Base-by-base conservation (phyloP, 176 grass and related monocot species). In the Hordeum marinum region DNA sequence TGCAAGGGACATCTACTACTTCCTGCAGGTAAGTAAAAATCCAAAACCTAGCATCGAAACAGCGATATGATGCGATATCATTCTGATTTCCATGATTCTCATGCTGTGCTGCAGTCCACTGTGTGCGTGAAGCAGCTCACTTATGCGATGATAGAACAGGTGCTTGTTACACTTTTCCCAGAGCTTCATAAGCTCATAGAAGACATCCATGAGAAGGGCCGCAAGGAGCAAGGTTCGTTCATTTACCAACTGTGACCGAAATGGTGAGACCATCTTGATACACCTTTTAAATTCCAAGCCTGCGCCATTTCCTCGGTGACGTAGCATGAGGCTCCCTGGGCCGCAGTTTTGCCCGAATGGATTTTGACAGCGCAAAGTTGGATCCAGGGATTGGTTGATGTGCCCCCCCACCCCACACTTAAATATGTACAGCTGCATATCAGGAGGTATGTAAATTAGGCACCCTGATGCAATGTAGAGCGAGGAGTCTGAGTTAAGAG, bases 51-150 rank as follows among this genome's bases (percentile, higher is more conserved):
- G n/a, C 41, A 84, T 31, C 25, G 18, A 39, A 41, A 37, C 8
- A 57, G 24, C 36, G 35, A 14, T 69, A 2, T 12, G 41, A 27
- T 64, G 6, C 23, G 55, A 24, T 10, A 15, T 72, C 72, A 21
- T 48, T 72, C 55, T 73, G 34, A 70, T 72, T 37, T 63, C 48
- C 40, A 62, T 75, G 29, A 37, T 32, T 58, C 82, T 21, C 76
- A 25, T 79, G 42, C 29, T 83, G n/a, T 87, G 54, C n/a, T 87
- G 92, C 90, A 99, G 96, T 99, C 94, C 70, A 94, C 90, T 0
- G 86, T 99, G 42, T 99, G 94, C 21, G 65, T 99, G 72, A 96
- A 99, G 85, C 96, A 99, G 86, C 96, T 96, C 4, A 87, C 91
- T 10, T 99, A 91, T 62, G 84, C 90, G 24, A 90, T 94, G 65